phyloP scores from a whole-genome alignment of 192 early-diverging fungal species.

The Coemansia sp. region DNA sequence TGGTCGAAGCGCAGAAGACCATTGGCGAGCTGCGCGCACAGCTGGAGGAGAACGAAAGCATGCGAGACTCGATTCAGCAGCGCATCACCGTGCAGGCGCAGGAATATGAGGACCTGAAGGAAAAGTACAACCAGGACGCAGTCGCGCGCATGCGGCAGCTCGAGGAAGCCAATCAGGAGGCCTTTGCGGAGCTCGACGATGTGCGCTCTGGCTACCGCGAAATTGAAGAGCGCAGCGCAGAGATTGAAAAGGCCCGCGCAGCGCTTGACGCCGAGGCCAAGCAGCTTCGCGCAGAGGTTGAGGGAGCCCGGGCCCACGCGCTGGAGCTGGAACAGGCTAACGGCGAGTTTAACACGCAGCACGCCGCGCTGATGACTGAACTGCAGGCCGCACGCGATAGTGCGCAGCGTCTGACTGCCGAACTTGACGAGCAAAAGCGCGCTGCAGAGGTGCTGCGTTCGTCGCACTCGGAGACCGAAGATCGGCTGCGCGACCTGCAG shows the following conservation, averaged over 20 bases:
- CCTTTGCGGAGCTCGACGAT: conserved; percentile 66
- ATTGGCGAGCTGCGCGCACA: conserved; percentile 63
- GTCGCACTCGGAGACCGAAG: conserved; percentile 30
- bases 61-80: conserved; percentile 54
- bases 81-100: conserved; percentile 57
- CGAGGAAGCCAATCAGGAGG: conserved; percentile 57
- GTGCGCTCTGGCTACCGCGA: conserved; percentile 64
- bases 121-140: conserved; percentile 62
- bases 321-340: conserved; percentile 49
- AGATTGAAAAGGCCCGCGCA: conserved; percentile 69
- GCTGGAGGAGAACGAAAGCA: conserved; percentile 61
- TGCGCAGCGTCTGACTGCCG: conserved; percentile 10
- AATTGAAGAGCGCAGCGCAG: conserved; percentile 55
- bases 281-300: conserved; percentile 70
- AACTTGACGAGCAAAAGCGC: conserved; percentile 13
- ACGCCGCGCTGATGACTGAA: conserved; percentile 23
- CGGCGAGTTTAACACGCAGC: conserved; percentile 62
- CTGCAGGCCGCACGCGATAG: conserved; percentile 12
- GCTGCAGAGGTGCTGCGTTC: conserved; percentile 23
- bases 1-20: conserved; percentile 45
- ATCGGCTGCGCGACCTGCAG: conserved; percentile 57
- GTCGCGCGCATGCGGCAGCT: conserved; percentile 55
- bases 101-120: conserved; percentile 66
- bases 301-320: conserved; percentile 67
- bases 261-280: conserved; percentile 71